These are phyloP conservation scores for Debaryomycetaceae sp. DNA, from an alignment of 1,139 yeast species.

Conservation along the genomic window DNA sequence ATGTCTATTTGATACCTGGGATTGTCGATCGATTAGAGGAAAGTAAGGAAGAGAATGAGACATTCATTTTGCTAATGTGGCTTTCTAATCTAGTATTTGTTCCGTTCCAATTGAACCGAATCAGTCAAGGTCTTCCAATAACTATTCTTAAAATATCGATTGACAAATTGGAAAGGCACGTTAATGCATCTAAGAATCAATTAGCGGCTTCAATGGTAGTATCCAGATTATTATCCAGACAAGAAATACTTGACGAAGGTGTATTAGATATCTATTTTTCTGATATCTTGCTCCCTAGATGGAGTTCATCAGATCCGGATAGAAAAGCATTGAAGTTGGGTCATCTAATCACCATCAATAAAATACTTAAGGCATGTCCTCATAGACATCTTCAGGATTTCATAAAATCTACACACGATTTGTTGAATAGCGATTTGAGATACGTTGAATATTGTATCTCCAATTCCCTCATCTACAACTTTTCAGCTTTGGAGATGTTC, in stretches of 20 bases:
- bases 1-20: constrained; percentile 46
- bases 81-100: constrained; percentile 61
- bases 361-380: constrained; percentile 27
- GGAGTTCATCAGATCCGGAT: constrained; percentile 13
- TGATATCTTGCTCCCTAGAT: constrained; percentile 9
- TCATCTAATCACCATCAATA: constrained; percentile 36
- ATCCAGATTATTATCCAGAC: constrained; percentile 34
- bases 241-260: constrained; percentile 19
- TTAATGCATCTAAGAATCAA: constrained; percentile 29
- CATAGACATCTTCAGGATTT: constrained; percentile 9
- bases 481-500: constrained; percentile 16
- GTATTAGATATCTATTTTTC: constrained; percentile 20
- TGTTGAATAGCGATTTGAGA: constrained; percentile 11
- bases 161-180: constrained; percentile 19
- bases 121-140: constrained; percentile 32
- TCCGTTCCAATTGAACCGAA: constrained; percentile 60
- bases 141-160: constrained; percentile 33
- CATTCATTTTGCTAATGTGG: constrained; percentile 69
- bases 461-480: constrained; percentile 13
- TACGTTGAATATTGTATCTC: constrained; percentile 4
- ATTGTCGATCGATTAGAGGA: constrained; percentile 23
- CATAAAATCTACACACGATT: constrained; percentile 14
- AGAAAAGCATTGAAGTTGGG: constrained; percentile 25
- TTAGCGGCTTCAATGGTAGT: constrained; percentile 34
- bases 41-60: constrained; percentile 47